These are phyloP conservation scores for Pachyrhizus erosus DNA, from an alignment of 306 rosid species.

Conservation along the genomic window DNA sequence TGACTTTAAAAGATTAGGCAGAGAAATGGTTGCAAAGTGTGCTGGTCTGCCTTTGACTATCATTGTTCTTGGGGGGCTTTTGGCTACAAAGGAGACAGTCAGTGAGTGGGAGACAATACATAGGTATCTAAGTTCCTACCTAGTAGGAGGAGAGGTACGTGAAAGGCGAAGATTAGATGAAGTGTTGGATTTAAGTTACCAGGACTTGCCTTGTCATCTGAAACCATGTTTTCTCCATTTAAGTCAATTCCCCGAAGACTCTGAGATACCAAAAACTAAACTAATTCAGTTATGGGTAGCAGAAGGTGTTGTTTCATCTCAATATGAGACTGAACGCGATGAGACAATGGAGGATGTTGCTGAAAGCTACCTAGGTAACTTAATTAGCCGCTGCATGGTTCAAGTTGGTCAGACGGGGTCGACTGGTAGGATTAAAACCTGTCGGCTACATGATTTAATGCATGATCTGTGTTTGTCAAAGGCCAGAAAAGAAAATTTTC, in stretches of 20 bases:
- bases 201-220: conserved; percentile 52
- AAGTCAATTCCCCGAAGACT: conserved; percentile 65
- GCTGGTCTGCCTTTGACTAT: conserved; percentile 65
- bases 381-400: conserved; percentile 60
- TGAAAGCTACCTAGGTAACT: conserved; percentile 44
- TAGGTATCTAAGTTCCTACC: conserved; percentile 38
- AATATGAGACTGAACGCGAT: conserved; percentile 35
- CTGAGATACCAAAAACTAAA: conserved; percentile 50
- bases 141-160: conserved; percentile 43
- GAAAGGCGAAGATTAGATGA: conserved; percentile 47
- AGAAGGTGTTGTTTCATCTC: conserved; percentile 58
- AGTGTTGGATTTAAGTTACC: conserved; percentile 59
- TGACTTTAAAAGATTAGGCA: conserved; percentile 48
- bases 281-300: conserved; percentile 59
- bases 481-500: conserved; percentile 56
- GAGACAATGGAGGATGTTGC: conserved; percentile 56
- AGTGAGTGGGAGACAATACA: conserved; percentile 53
- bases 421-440: conserved; percentile 57
- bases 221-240: conserved; percentile 63
- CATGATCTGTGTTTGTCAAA: conserved; percentile 54
- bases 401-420: conserved; percentile 56
- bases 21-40: conserved; percentile 61
- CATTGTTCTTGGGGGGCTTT: conserved; percentile 63
- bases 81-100: conserved; percentile 52
- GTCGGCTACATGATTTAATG: conserved; percentile 65